These are phyloP conservation scores for Intubia oerlemansii DNA, from an alignment of 2,329 filamentous ascomycete species.

Conservation along the genomic window DNA sequence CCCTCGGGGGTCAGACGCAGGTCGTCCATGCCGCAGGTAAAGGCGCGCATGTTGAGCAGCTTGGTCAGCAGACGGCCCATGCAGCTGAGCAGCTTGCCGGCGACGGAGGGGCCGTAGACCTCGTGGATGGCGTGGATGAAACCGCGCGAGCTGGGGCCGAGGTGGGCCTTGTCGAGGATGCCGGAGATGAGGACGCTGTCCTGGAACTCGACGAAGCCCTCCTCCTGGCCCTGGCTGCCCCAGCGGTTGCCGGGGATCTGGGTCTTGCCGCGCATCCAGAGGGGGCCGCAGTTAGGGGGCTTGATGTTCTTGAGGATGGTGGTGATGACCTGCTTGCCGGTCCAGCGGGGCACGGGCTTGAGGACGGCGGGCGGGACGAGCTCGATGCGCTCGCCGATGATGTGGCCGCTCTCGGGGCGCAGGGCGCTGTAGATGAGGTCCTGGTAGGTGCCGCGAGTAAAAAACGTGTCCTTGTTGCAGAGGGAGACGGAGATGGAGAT, in stretches of 20 bases:
- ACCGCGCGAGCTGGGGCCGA: slow-evolving; percentile 71
- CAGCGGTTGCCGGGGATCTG: slow-evolving; percentile 63
- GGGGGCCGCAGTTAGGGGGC: slow-evolving; percentile 50
- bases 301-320: slow-evolving; percentile 85
- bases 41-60: slow-evolving; percentile 80
- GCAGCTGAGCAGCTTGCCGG: slow-evolving; percentile 73
- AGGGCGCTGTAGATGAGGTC: slow-evolving; percentile 83
- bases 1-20: slow-evolving; percentile 64
- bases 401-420: slow-evolving; percentile 77
- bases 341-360: slow-evolving; percentile 71
- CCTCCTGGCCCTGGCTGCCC: slow-evolving; percentile 50
- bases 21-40: slow-evolving; percentile 95
- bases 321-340: slow-evolving; percentile 86
- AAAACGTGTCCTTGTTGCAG: slow-evolving; percentile 80
- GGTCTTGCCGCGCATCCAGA: slow-evolving; percentile 62
- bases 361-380: slow-evolving; percentile 63
- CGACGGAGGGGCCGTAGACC: slow-evolving; percentile 69
- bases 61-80: slow-evolving; percentile 77
- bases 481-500: slow-evolving; percentile 85
- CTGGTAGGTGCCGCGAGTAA: slow-evolving; percentile 72
- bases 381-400: slow-evolving; percentile 60
- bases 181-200: slow-evolving; percentile 76
- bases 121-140: slow-evolving; percentile 87
- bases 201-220: slow-evolving; percentile 61
- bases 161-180: slow-evolving; percentile 88